Conservation (phyloP, 495 filamentous ascomycete species). For the Acidiella bohemica region DNA sequence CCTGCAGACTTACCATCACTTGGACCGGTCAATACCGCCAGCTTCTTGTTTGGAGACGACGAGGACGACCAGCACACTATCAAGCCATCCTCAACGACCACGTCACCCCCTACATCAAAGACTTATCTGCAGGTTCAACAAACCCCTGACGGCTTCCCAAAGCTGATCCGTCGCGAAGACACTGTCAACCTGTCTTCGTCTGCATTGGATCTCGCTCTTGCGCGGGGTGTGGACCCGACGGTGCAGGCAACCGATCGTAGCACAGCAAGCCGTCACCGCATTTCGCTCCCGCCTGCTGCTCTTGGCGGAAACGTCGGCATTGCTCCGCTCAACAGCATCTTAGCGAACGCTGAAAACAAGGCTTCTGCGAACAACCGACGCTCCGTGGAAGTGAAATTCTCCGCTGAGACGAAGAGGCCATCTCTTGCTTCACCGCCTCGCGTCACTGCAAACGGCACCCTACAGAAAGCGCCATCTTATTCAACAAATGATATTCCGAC, state of each 20-base stretch:
- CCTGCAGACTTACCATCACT: conserved; percentile 36
- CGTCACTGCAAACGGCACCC: conserved; percentile 18
- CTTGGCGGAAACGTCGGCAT: conserved; percentile 15
- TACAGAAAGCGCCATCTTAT: conserved; percentile 67
- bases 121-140: conserved; percentile 59
- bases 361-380: conserved; percentile 42
- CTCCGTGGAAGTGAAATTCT: conserved; percentile 37
- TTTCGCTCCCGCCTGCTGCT: conserved; percentile 18
- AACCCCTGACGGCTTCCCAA: conserved; percentile 71
- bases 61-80: conserved; percentile 54
- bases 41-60: conserved; percentile 72
- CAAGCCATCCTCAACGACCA: conserved; percentile 1
- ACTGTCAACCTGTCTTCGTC: conserved; percentile 59
- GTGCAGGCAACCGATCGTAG: conserved; percentile 17
- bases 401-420: conserved; percentile 25
- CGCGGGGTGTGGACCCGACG: conserved; percentile 53
- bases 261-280: conserved; percentile 43
- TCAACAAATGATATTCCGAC: conserved; percentile 87
- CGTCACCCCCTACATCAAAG: conserved; percentile 38
- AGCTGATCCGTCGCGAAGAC: conserved; percentile 57
- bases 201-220: conserved; percentile 65
- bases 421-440: conserved; percentile 38
- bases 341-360: conserved; percentile 15
- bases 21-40: conserved; percentile 63
- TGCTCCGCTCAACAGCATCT: conserved; percentile 19